Percentiles rank a stretch among this genome's conserved stretches.
Evolutionary conservation across 352 stramenopile species (phyloP).

Genomic region (Phytophthora hybrid): DNA sequence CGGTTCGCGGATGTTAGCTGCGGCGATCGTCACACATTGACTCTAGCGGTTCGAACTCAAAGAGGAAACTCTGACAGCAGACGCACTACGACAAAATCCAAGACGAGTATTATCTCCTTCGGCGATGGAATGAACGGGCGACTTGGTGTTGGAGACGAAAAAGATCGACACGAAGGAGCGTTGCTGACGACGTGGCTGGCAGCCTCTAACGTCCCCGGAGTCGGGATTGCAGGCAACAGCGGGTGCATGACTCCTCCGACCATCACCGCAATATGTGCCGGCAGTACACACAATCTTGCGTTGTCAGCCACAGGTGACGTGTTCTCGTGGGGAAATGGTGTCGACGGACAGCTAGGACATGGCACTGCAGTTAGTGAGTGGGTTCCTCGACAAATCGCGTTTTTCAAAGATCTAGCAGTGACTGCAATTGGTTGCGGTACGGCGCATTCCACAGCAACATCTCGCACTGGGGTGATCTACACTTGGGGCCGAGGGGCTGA

Average conservation of each 20-base stretch:
- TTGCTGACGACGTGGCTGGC: constrained; percentile 52
- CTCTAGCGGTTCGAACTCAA: constrained; percentile 25
- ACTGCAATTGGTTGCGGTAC: constrained; percentile 45
- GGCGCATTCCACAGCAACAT: constrained; percentile 63
- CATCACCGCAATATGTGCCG: constrained; percentile 56
- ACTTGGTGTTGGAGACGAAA: constrained; percentile 63
- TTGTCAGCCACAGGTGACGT: constrained; percentile 59
- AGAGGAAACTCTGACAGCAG: constrained; percentile 8
- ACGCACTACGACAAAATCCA: constrained; percentile 19
- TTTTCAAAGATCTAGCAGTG: constrained; percentile 49
- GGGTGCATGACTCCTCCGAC: constrained; percentile 40
- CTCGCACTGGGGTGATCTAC: constrained; percentile 57
- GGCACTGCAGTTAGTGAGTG: constrained; percentile 59
- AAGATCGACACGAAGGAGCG: constrained; percentile 49
- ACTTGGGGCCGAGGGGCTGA: constrained; percentile 61
- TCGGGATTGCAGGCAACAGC: constrained; percentile 26
- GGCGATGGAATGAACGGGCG: constrained; percentile 76
- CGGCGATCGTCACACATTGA: constrained; percentile 72
- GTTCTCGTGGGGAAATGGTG: constrained; percentile 73
- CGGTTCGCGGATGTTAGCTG: constrained; percentile 74
- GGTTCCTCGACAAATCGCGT: constrained; percentile 59
- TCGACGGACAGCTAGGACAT: constrained; percentile 70
- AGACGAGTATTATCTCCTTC: constrained; percentile 66
- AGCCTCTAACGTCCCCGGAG: constrained; percentile 17
- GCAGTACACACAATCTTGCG: constrained; percentile 59